Evolutionary conservation across 352 stramenopile genomes (phyloP), one percentile per base, ranked within the genome.

Genomic region (Globisporangium canariense): DNA sequence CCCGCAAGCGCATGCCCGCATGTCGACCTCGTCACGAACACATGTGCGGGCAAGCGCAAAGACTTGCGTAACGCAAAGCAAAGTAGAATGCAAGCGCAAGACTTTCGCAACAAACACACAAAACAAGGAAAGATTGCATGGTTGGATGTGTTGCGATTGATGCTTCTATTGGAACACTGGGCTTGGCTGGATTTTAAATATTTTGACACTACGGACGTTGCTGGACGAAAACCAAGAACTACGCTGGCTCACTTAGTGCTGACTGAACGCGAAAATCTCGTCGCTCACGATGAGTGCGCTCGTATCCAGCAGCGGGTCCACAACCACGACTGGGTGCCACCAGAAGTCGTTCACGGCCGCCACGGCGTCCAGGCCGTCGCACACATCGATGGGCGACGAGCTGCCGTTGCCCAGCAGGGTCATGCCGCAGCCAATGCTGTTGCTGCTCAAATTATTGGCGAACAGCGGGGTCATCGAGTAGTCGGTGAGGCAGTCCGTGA

Each of bases 371-470:
- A 65, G 28, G 2, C 38, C 60, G 13, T 65, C 60, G 60, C 60
- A 65, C 28, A 65, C 60, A n/a, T 65, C 60, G 60, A 65, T 65
- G 25, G 60, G 60, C 45, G 60, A 65, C 40, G 60, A 50, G 38
- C 52, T 60, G 25, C 60, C 40, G 28, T 18, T 32, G 32, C 43
- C n/a, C 32, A 36, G 32, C 8, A 46, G 4, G 10, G 5, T 13
- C 22, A 46, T n/a, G 54, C 28, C 20, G n/a, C 57, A 38, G 18
- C 25, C 57, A 28, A 5, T 28, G 41, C 18, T 22, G 18, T 54
- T 20, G 28, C 3, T 14, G 53, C 20, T 25, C 45, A n/a, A 36
- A 8, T 36, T 36, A 36, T 52, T 52, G 9, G 9, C 20, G 8
- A 52, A 52, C 46, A 25, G 30, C 20, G 46, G 46, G 20, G 32